Base-by-base conservation (phyloP, 345 rosid genomes). In the Geranium rotundifolium region DNA sequence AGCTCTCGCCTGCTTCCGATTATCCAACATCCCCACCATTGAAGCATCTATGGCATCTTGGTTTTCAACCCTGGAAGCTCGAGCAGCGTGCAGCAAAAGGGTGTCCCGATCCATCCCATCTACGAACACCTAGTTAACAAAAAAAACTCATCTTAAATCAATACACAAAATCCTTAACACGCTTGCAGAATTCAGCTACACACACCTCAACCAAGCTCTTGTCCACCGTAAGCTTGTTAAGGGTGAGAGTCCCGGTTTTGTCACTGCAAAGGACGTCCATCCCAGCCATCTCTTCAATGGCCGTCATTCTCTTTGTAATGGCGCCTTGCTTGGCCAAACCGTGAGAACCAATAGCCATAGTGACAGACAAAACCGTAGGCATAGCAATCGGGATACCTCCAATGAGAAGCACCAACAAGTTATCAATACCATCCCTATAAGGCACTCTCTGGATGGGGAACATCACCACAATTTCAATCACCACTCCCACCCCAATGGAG, bases 201-300 rank as follows among this genome's bases (percentile, higher is more conserved):
- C 41, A 34, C 29, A 88, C 97, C 96, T 93, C 95, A 20, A 90
- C 71, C 52, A 92, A 74, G 67, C 15, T 77, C 72, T 84, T 89
- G 82, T 92, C 96, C 0, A 92, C 99, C 5, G 93, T 84, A 63
- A 92, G 93, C 84, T 85, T 92, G 84, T 92, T 92, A 62, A 92
- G 93, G 61, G 98, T 89, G 50, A 92, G 86, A 57, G 95, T 92
- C 56, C 98, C 97, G 0, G 97, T 92, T 76, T 92, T 92, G 72
- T 92, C 98, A 55, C 98, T 92, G 75, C 98, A 92, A 9, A 92
- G 79, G 58, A 92, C 93, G 69, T 92, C 98, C 98, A 92, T 92
- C 8, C 98, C 98, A 4, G 96, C 95, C 98, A 92, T 82, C 78
- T 89, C 97, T 75, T 92, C 96, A n/a, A 92, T 92, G 55, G 99